phyloP scores from a whole-genome alignment of 148 eudicot genomes.

The Simmondsia chinensis region DNA sequence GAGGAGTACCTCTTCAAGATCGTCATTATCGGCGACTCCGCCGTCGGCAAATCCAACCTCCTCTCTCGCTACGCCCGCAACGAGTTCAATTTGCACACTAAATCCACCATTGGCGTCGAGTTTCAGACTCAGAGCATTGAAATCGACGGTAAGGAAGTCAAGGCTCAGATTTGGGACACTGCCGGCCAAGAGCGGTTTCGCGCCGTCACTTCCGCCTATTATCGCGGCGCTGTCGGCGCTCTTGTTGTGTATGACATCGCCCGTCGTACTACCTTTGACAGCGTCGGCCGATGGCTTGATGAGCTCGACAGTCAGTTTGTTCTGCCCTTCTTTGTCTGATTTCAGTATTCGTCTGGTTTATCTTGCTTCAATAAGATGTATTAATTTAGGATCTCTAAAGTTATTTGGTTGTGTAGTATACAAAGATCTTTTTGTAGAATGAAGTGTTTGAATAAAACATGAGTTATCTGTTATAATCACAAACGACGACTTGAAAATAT shows the following conservation, averaged over 20 bases:
- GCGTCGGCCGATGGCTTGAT: conserved; percentile 48
- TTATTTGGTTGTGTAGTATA: no score
- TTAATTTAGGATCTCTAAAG: no score
- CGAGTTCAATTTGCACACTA: conserved; percentile 49
- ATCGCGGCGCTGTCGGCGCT: conserved; percentile 68
- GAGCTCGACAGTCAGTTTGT: conserved; percentile 43
- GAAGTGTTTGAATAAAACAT: no score
- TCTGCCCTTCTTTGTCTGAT: background rate
- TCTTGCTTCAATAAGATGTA: no score
- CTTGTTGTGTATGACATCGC: conserved; percentile 53
- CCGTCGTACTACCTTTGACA: conserved; percentile 47
- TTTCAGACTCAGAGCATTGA: conserved; percentile 56
- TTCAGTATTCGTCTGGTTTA: background rate
- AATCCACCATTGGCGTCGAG: conserved; percentile 58
- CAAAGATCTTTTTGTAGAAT: no score
- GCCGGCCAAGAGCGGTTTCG: conserved; percentile 65
- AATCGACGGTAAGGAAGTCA: conserved; percentile 49
- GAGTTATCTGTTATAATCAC: no score
- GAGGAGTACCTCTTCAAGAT: conserved; percentile 64
- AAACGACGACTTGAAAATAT: no score
- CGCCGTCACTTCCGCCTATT: conserved; percentile 70
- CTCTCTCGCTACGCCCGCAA: conserved; percentile 43
- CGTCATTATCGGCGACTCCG: conserved; percentile 60
- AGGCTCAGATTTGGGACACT: conserved; percentile 76
- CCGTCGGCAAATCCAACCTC: conserved; percentile 55